Conservation (phyloP, 2,329 filamentous ascomycete species). For the Gremmenia infestans region DNA sequence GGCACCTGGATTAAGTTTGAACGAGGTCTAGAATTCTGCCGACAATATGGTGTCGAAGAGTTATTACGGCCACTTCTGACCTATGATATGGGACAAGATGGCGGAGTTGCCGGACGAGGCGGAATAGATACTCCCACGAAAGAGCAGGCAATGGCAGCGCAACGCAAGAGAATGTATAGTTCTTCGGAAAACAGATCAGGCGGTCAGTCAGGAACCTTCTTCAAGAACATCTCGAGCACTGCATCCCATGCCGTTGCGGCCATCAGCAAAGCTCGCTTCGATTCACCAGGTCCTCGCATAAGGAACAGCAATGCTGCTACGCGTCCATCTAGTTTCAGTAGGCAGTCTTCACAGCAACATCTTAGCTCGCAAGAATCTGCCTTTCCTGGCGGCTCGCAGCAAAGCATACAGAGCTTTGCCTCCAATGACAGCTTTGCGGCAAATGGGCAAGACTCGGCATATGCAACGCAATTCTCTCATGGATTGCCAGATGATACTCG, state of each 20-base stretch:
- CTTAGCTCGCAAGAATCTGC: slow-evolving; percentile 57
- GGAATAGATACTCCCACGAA: slow-evolving; percentile 93
- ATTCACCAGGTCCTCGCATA: slow-evolving; percentile 71
- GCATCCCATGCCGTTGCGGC: slow-evolving; percentile 91
- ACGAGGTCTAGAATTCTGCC: slow-evolving; percentile 86
- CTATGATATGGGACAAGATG: slow-evolving; percentile 75
- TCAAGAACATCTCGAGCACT: slow-evolving; percentile 92
- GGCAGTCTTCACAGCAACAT: slow-evolving; percentile 66
- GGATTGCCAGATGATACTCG: slow-evolving; percentile 33
- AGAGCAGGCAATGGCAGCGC: slow-evolving; percentile 96
- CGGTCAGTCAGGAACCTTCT: slow-evolving; percentile 78
- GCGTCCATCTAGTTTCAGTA: slow-evolving; percentile 63
- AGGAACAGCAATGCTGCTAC: slow-evolving; percentile 56
- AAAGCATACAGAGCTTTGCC: slow-evolving; percentile 67
- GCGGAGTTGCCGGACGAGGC: slow-evolving; percentile 64
- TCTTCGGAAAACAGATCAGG: slow-evolving; percentile 63
- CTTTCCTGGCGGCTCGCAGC: slow-evolving; percentile 72
- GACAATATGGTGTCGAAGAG: slow-evolving; percentile 73
- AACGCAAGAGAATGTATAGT: slow-evolving; percentile 88
- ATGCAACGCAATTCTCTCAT: slow-evolving; percentile 52
- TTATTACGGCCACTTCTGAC: slow-evolving; percentile 68
- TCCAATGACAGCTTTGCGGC: slow-evolving; percentile 70
- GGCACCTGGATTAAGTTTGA: slow-evolving; percentile 98
- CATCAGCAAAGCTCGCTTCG: slow-evolving; percentile 92
- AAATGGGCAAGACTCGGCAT: slow-evolving; percentile 58